These are phyloP conservation scores for Chenopodium album DNA, from an alignment of 148 eudicot genomes.

Conservation along the genomic window DNA sequence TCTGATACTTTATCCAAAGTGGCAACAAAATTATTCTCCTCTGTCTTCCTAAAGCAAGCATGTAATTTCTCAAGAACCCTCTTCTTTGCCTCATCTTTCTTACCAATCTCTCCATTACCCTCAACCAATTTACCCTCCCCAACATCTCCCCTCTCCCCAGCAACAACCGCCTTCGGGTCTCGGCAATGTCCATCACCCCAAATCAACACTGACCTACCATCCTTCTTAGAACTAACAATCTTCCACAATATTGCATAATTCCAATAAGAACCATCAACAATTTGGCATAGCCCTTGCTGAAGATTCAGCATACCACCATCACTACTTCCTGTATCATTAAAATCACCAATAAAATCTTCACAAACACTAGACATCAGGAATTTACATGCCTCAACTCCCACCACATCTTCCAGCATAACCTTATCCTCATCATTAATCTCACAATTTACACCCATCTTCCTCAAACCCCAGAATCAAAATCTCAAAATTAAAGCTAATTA, in stretches of 20 bases:
- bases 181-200: constrained; percentile 91
- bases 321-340: constrained; percentile 27
- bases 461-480: constrained; percentile 16
- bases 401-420: constrained; percentile 53
- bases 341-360: constrained; percentile 44
- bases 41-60: constrained; percentile 54
- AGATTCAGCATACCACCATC: constrained; percentile 44
- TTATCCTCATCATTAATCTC: constrained; percentile 69
- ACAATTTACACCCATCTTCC: constrained; percentile 55
- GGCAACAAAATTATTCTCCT: constrained; percentile 43
- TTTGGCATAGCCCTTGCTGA: constrained; percentile 54
- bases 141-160: constrained; percentile 20
- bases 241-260: constrained; percentile 87
- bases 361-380: constrained; percentile 52
- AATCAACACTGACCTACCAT: constrained; percentile 67
- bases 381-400: constrained; percentile 69
- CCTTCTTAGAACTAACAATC: constrained; percentile 67
- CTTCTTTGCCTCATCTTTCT: constrained; percentile 33
- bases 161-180: constrained; percentile 32
- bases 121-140: constrained; percentile 30
- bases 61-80: constrained; percentile 66
- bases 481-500: constrained; percentile 16
- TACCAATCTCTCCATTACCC: constrained; percentile 13
- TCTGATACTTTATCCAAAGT: constrained; percentile 62
- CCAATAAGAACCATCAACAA: constrained; percentile 76